Evolutionary conservation across 169 alveolate genomes (phyloP).

Genomic region (Babesia ovata): DNA sequence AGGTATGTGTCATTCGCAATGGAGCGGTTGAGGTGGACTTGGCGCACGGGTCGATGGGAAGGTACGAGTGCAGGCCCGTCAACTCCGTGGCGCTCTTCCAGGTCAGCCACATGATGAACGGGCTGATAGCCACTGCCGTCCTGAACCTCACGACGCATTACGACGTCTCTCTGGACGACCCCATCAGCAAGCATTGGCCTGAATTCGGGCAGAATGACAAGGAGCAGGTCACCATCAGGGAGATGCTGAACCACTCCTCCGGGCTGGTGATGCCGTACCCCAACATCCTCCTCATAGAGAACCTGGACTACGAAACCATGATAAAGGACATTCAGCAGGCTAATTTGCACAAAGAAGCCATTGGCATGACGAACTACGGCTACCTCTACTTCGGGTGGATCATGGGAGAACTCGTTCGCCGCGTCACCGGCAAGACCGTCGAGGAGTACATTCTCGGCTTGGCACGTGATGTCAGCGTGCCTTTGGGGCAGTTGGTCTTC

Average conservation of each 20-base stretch:
- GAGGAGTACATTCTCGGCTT: slow-evolving; percentile 50
- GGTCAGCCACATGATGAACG: slow-evolving; percentile 63
- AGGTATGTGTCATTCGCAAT: slow-evolving; percentile 69
- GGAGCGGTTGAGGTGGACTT: slow-evolving; percentile 69
- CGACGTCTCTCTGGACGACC: slow-evolving; percentile 55
- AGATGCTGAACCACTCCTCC: slow-evolving; percentile 40
- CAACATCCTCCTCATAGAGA: slow-evolving; percentile 37
- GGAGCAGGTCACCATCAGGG: slow-evolving; percentile 41
- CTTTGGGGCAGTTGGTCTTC: slow-evolving; percentile 38
- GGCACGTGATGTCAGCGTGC: slow-evolving; percentile 36
- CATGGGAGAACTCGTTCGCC: slow-evolving; percentile 53
- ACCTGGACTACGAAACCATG: slow-evolving; percentile 37
- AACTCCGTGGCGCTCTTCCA: slow-evolving; percentile 72
- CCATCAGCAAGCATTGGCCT: slow-evolving; percentile 60
- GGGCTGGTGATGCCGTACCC: slow-evolving; percentile 52
- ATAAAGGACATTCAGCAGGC: slow-evolving; percentile 30
- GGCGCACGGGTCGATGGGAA: slow-evolving; percentile 70
- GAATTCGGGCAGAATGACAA: slow-evolving; percentile 58
- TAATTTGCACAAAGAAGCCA: slow-evolving; percentile 17
- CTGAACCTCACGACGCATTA: slow-evolving; percentile 59
- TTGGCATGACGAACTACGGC: slow-evolving; percentile 26
- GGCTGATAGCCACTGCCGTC: slow-evolving; percentile 67
- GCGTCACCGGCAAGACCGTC: slow-evolving; percentile 42
- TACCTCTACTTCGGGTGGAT: slow-evolving; percentile 58
- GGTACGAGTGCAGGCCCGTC: slow-evolving; percentile 73